These are phyloP conservation scores for Russula sp. DNA, from an alignment of 768 basidiomycete genomes.

Conservation along the genomic window DNA sequence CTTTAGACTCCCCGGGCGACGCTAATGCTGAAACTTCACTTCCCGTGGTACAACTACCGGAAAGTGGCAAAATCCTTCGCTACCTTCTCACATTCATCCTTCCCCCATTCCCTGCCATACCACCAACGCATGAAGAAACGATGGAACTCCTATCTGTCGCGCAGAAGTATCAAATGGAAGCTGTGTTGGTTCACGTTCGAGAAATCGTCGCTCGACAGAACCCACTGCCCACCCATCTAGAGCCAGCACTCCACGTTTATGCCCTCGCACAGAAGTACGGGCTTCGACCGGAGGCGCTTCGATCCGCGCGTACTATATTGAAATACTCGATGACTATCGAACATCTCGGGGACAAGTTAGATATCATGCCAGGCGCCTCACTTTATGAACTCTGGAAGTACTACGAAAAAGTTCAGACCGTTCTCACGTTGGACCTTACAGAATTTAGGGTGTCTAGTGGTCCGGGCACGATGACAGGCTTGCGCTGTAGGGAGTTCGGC, in stretches of 20 bases:
- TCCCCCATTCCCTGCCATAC: background rate
- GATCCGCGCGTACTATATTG: background rate
- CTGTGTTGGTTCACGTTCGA: background rate
- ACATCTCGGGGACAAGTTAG: background rate
- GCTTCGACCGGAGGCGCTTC: background rate
- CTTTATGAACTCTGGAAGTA: constrained; percentile 20
- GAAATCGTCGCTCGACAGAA: background rate
- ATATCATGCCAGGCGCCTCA: background rate
- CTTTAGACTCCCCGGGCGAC: background rate
- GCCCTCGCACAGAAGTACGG: background rate
- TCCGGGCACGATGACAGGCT: background rate
- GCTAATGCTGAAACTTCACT: background rate
- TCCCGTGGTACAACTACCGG: background rate
- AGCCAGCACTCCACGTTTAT: background rate
- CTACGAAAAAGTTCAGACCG: background rate
- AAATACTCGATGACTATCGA: background rate
- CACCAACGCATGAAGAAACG: background rate
- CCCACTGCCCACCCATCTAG: background rate
- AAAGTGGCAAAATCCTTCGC: background rate
- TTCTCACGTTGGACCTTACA: background rate
- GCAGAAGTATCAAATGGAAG: background rate
- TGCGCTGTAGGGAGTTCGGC: background rate
- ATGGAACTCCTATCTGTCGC: background rate
- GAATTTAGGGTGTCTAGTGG: background rate
- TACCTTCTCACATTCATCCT: background rate